These are phyloP conservation scores for Fonsecaea nubica DNA, from an alignment of 2,329 filamentous ascomycete genomes.

Conservation along the genomic window DNA sequence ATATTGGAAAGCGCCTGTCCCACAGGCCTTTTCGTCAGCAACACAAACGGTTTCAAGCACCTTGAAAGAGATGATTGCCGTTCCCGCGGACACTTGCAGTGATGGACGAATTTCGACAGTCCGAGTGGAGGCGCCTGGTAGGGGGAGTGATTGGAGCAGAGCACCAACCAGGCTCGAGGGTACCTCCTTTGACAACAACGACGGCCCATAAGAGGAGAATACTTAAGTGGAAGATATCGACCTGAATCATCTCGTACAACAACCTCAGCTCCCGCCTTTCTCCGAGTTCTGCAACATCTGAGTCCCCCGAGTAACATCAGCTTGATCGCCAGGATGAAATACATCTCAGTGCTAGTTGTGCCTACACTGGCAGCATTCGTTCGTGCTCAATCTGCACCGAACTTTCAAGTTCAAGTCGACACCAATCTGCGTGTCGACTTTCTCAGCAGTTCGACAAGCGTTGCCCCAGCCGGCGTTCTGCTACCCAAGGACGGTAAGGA, in stretches of 20 bases:
- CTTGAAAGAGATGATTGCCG: neutral
- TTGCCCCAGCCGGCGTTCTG: slow-evolving; percentile 22
- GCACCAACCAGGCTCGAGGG: neutral
- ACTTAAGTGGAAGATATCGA: neutral
- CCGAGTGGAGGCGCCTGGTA: neutral
- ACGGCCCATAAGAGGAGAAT: neutral
- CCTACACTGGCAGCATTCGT: slow-evolving; percentile 10
- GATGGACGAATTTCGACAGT: neutral
- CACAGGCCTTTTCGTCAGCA: neutral
- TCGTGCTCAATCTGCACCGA: slow-evolving; percentile 23
- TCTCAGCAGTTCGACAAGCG: slow-evolving; percentile 20
- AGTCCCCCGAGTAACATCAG: neutral
- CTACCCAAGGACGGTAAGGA: slow-evolving; percentile 30
- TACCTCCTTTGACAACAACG: neutral
- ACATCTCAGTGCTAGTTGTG: neutral
- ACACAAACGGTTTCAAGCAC: slow-evolving; percentile 3
- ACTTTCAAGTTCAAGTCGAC: slow-evolving; percentile 30
- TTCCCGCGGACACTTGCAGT: neutral
- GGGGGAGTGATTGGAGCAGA: neutral
- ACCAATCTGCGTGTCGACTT: slow-evolving; percentile 27
- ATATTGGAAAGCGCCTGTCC: neutral
- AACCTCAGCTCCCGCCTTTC: neutral
- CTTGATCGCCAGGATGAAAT: slow-evolving; percentile 1
- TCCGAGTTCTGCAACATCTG: neutral
- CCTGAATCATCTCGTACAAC: neutral